Evolutionary conservation across 225 moss, liverwort and hornwort species (phyloP).

Genomic region (Bryoerythrophyllum caledonicum): DNA sequence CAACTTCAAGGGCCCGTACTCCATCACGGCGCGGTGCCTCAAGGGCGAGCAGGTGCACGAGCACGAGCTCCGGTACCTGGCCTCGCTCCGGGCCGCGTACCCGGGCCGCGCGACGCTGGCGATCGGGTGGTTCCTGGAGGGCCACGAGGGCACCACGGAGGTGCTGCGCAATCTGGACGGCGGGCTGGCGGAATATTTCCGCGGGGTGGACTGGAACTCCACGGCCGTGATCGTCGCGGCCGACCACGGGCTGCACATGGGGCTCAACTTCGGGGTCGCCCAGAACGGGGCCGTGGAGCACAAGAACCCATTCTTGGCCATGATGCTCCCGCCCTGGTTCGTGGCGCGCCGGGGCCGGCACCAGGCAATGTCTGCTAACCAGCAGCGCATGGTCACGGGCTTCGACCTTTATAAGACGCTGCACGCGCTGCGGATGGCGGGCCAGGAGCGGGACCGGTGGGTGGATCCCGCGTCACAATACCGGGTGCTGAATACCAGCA

Average conservation of each 20-base stretch:
- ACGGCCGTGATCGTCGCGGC: constrained; percentile 53
- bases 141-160: constrained; percentile 59
- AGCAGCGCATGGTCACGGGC: constrained; percentile 53
- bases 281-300: constrained; percentile 59
- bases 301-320: constrained; percentile 51
- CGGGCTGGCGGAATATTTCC: constrained; percentile 26
- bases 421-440: constrained; percentile 44
- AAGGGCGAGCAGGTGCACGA: constrained; percentile 57
- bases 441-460: constrained; percentile 22
- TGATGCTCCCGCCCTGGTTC: constrained; percentile 60
- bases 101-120: constrained; percentile 38
- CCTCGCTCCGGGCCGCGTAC: constrained; percentile 34
- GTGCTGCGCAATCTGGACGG: constrained; percentile 44
- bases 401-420: constrained; percentile 49
- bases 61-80: constrained; percentile 50
- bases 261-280: constrained; percentile 48
- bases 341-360: constrained; percentile 27
- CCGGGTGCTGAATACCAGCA: constrained; percentile 30
- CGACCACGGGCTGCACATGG: constrained; percentile 63
- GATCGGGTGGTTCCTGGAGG: constrained; percentile 50
- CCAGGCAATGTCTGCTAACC: constrained; percentile 33
- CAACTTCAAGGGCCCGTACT: constrained; percentile 59
- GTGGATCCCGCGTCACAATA: constrained; percentile 26
- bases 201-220: constrained; percentile 39
- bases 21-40: constrained; percentile 47